Base-by-base conservation (phyloP, 108 stramenopile genomes). In the Pseudonitzschia delicatissima region DNA sequence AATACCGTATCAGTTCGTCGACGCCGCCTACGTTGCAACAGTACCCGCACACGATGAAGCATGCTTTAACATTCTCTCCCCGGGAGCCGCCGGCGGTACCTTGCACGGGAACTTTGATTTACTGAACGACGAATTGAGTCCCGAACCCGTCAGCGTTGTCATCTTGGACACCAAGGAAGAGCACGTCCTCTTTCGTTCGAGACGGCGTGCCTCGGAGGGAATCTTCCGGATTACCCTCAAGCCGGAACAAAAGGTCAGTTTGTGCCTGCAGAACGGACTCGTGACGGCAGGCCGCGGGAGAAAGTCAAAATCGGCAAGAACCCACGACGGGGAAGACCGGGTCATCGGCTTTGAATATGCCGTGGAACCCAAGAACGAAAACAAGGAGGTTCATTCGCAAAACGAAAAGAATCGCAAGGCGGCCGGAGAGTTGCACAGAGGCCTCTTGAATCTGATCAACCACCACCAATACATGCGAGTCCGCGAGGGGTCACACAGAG, bases 401-500 rank as follows among this genome's bases (percentile, higher is more conserved):
- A 51, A 68, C 45, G 59, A 45, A 5, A 62, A 45, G 13, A 45
- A 68, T 15, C 9, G 45, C 0, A 61, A 23, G 25, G 53, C 58
- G 21, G 51, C 66, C 36, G 34, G 18, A 21, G 28, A 29, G 8
- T 55, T 77, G 51, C 3, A 15, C 13, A 39, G 45, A 45, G 50
- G 57, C 35, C 18, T 77, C 3, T 12, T 6, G 5, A 53, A 64
- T 44, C 53, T 78, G 33, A 44, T 64, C 25, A 61, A 82, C 70
- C 87, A 89, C 69, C 78, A 84, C 64, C 76, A 80, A 45, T 89
- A 82, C 48, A 81, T 89, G 78, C 55, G 65, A 44, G 67, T 57
- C 15, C 60, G 87, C 62, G 87, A 89, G 52, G 76, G 71, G 32
- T 62, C 57, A 21, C 87, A 89, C 69, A 69, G 76, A 27, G 63